Evolutionary conservation across 129 eudicot genomes (phyloP), one percentile per base, ranked within the genome.

Genomic region (Centella asiatica): DNA sequence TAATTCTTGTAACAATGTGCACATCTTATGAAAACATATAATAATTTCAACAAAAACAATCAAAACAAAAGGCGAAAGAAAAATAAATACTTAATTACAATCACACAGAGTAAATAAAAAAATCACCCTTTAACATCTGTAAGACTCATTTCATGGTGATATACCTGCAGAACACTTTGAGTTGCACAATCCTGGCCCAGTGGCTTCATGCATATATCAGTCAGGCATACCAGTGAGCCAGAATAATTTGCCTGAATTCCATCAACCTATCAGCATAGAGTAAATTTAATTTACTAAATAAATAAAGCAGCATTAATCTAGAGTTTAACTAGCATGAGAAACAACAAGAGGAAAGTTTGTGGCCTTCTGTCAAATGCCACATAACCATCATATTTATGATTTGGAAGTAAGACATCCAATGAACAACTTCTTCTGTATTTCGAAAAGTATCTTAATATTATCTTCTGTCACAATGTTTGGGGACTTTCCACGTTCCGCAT

Each of bases 191-290:
- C 87, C 62, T 72, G 67, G 47, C 82, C 92, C 37, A 84, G 86
- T 27, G 92, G 92, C 81, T 77, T 84, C 77, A 79, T 59, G 71
- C 92, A 84, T 64, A 84, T 84, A 65, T 84, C 92, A 40, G 74
- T 72, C 50, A 80, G 69, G 48, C 84, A 64, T 63, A 84, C 77
- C 62, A 62, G n/a, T 31, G 81, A 53, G 63, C 92, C 92, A 63
- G 87, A 80, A 77, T 32, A 74, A 56, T 77, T 80, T 15, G 84
- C 87, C 46, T 53, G 71, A 60, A 84, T 63, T 24, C 72, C 80
- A 48, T 84, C 84, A 64, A 84, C 87, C 92, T 84, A 51, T 45
- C 50, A 62, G 31, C 12, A n/a, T 23, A 40, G 40, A 45, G 6
- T 1, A 60, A 44, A 8, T n/a, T n/a, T n/a, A n/a, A n/a, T n/a